phyloP scores from a whole-genome alignment of 2,329 filamentous ascomycete species.

The Cladosporium halotolerans region DNA sequence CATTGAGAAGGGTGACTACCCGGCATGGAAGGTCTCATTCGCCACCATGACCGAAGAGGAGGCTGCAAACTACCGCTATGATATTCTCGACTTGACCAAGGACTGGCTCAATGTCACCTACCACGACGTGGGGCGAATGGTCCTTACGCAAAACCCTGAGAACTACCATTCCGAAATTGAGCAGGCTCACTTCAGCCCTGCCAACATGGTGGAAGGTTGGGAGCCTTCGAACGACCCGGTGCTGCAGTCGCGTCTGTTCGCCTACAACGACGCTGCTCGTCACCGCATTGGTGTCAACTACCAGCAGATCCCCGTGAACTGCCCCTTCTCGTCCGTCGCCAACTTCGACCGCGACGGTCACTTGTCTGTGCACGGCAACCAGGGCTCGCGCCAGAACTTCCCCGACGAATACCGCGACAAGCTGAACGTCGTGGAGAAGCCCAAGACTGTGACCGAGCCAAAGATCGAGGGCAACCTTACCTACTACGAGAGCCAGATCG shows the following conservation, averaged over 20 bases:
- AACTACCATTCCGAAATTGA: conserved; percentile 66
- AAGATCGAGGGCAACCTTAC: conserved; percentile 17
- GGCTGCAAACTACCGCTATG: conserved; percentile 42
- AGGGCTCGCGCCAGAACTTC: conserved; percentile 18
- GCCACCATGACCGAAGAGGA: conserved; percentile 51
- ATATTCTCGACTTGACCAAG: conserved; percentile 54
- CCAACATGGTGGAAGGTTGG: conserved; percentile 58
- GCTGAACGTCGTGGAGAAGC: conserved; percentile 22
- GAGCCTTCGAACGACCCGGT: conserved; percentile 57
- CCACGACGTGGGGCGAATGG: conserved; percentile 43
- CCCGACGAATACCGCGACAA: conserved; percentile 20
- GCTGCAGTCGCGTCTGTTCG: conserved; percentile 57
- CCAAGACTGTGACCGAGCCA: conserved; percentile 19
- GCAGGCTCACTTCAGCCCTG: conserved; percentile 60
- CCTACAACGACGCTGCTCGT: conserved; percentile 52
- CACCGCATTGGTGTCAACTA: conserved; percentile 46
- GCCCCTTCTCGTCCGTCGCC: conserved; percentile 14
- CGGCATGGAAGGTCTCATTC: conserved; percentile 48
- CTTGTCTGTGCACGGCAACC: conserved; percentile 16
- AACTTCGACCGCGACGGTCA: conserved; percentile 29
- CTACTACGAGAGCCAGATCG: conserved; percentile 21
- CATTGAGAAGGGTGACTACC: conserved; percentile 42
- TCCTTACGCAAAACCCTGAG: conserved; percentile 46
- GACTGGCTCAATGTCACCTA: conserved; percentile 46
- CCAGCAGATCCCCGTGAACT: conserved; percentile 39